Conservation (phyloP, 2,329 filamentous ascomycete genomes). For the Fusarium scirpi region DNA sequence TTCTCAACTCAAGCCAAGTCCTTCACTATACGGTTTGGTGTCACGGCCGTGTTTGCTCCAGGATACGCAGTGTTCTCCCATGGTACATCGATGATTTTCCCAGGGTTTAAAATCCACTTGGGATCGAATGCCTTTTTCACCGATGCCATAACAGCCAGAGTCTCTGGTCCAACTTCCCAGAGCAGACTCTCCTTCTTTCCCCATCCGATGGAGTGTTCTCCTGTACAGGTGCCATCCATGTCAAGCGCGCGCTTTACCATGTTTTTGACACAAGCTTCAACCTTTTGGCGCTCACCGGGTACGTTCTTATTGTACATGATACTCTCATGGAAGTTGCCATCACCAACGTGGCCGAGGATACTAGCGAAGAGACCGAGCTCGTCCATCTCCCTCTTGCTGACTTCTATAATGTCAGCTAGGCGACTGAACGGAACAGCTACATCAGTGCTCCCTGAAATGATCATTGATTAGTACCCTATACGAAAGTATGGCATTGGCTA, state of each 20-base stretch:
- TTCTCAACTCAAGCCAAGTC: constrained; percentile 1
- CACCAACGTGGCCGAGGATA: constrained; percentile 89
- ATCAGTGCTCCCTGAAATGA: constrained; percentile 75
- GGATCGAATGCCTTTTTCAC: constrained; percentile 89
- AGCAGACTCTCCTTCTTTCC: constrained; percentile 86
- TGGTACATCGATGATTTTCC: constrained; percentile 86
- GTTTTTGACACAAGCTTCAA: constrained; percentile 84
- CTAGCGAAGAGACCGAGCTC: constrained; percentile 87
- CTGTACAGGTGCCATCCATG: constrained; percentile 94
- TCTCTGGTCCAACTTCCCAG: constrained; percentile 83
- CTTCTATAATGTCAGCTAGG: constrained; percentile 80
- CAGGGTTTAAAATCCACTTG: constrained; percentile 89
- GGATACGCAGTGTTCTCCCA: constrained; percentile 47
- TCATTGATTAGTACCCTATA: background rate
- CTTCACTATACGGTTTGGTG: constrained; percentile 38
- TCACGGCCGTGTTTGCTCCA: constrained; percentile 39
- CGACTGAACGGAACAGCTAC: constrained; percentile 84
- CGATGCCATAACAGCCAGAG: constrained; percentile 84
- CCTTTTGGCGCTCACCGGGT: constrained; percentile 76
- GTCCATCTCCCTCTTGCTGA: constrained; percentile 90
- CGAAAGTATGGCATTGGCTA: background rate
- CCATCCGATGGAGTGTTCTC: constrained; percentile 87
- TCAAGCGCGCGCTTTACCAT: constrained; percentile 93
- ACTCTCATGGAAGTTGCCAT: constrained; percentile 94
- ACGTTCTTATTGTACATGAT: constrained; percentile 86